Percentiles rank a stretch among this genome's conserved stretches.
phyloP scores from a whole-genome alignment of 2,329 filamentous ascomycete species.

The Leptographium procerum region DNA sequence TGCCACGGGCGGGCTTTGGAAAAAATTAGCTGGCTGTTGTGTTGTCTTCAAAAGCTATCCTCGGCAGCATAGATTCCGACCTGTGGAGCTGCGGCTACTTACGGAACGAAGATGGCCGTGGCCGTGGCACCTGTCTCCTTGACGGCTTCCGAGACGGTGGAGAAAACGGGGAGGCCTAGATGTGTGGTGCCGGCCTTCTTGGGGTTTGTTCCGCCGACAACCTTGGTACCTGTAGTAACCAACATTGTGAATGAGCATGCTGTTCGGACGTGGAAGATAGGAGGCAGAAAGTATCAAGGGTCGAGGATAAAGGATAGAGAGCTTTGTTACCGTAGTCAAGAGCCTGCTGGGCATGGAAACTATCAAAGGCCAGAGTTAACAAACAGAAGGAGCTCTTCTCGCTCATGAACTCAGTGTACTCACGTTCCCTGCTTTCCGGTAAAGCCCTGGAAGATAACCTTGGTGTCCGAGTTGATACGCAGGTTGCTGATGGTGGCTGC shows the following conservation, averaged over 20 bases:
- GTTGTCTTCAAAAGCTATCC: not conserved
- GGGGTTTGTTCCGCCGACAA: conserved; percentile 96
- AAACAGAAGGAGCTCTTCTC: not conserved
- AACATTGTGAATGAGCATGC: not conserved
- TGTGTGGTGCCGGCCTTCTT: conserved; percentile 93
- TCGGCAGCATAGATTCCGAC: not conserved
- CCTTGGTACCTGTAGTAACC: conserved; percentile 63
- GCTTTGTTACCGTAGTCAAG: conserved; percentile 97
- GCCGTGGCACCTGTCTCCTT: conserved; percentile 85
- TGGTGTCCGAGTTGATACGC: conserved; percentile 84
- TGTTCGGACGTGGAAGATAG: not conserved
- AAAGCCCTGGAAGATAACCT: conserved; percentile 94
- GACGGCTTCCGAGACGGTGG: conserved; percentile 74
- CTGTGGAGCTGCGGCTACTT: conserved; percentile 22
- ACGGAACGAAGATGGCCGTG: conserved; percentile 94
- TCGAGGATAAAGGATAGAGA: conserved; percentile 7
- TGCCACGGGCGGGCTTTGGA: conserved; percentile 67
- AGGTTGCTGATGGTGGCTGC: conserved; percentile 70
- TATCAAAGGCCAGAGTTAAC: conserved; percentile 24
- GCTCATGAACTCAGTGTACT: conserved; percentile 34
- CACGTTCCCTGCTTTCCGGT: conserved; percentile 94
- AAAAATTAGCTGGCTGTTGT: not conserved
- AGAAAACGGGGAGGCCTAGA: conserved; percentile 87
- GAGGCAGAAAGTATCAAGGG: too few relatives aligned
- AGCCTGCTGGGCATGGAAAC: conserved; percentile 94